A percentile compares a stretch with the other conserved stretches of the same genome.
phyloP scores from a whole-genome alignment of 257 asterid species.

The Henckelia pumila region DNA sequence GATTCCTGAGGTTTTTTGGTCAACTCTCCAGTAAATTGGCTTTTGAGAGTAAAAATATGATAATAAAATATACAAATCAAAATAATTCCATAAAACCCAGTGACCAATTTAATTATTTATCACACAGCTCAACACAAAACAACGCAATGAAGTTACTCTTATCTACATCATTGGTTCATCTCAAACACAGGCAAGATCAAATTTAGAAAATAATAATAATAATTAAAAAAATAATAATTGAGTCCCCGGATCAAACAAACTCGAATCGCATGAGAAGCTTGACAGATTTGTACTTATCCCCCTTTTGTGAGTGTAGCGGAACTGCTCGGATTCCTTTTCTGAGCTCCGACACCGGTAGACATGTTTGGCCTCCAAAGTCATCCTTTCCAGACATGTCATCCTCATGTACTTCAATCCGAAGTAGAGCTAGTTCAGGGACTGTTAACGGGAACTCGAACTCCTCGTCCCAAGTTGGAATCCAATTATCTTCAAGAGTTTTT shows the following conservation, averaged over 20 bases:
- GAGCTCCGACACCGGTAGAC: constrained; percentile 70
- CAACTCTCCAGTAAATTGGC: no score
- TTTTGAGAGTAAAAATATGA: no score
- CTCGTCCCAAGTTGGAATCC: constrained; percentile 87
- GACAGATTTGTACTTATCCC: constrained; percentile 51
- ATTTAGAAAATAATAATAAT: background rate
- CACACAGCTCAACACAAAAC: background rate
- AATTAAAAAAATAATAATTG: no score
- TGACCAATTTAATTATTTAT: no score
- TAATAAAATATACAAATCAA: no score
- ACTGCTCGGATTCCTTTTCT: constrained; percentile 77
- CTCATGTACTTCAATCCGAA: constrained; percentile 78
- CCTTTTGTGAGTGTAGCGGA: constrained; percentile 57
- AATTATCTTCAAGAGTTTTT: constrained; percentile 61
- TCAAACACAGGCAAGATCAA: constrained; percentile 7
- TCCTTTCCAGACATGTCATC: constrained; percentile 82
- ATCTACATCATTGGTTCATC: background rate
- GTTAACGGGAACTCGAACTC: constrained; percentile 67
- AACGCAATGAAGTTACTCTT: no score
- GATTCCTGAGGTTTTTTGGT: no score
- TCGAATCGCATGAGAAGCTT: constrained; percentile 84
- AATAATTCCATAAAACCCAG: no score
- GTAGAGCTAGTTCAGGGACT: constrained; percentile 80
- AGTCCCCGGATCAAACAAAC: constrained; percentile 35
- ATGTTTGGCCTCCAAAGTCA: constrained; percentile 82